Percentiles rank a stretch among this genome's conserved stretches.
Evolutionary conservation across 2,329 filamentous ascomycete genomes (phyloP).

Genomic region (Epichloe elymi): DNA sequence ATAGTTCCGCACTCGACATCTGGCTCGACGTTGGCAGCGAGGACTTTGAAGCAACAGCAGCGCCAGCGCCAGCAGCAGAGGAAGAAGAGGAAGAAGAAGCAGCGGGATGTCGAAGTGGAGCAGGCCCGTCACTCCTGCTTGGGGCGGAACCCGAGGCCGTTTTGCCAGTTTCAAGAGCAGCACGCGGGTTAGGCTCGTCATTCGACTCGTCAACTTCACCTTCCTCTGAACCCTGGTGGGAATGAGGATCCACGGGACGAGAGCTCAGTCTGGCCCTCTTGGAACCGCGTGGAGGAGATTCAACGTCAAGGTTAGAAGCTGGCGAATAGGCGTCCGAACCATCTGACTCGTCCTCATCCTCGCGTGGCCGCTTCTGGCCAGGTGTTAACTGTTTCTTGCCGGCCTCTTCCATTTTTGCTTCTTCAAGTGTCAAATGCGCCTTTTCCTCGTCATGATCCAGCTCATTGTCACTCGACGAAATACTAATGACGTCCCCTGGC

Average conservation of each 20-base stretch:
- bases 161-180: conserved; percentile 5
- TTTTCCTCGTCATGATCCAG: neutral
- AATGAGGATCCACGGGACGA: neutral
- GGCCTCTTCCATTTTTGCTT: neutral
- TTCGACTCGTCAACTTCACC: conserved; percentile 19
- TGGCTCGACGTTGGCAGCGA: neutral
- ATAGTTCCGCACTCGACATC: neutral
- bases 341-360: neutral
- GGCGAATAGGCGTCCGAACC: conserved; percentile 4
- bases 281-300: conserved; percentile 1
- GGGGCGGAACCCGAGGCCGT: neutral
- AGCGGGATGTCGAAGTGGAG: neutral
- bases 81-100: neutral
- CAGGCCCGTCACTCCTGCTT: neutral
- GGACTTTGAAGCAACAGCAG: neutral
- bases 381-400: neutral
- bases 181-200: conserved; percentile 4
- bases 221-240: conserved; percentile 16
- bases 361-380: conserved; percentile 1
- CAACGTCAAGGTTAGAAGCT: neutral
- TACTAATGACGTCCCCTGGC: conserved; percentile 2
- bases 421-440: neutral
- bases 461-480: conserved; percentile 3
- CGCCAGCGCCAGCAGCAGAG: neutral
- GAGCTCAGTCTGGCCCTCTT: conserved; percentile 11